phyloP scores from a whole-genome alignment of 257 asterid species.

The Solanum pinnatisectum region DNA sequence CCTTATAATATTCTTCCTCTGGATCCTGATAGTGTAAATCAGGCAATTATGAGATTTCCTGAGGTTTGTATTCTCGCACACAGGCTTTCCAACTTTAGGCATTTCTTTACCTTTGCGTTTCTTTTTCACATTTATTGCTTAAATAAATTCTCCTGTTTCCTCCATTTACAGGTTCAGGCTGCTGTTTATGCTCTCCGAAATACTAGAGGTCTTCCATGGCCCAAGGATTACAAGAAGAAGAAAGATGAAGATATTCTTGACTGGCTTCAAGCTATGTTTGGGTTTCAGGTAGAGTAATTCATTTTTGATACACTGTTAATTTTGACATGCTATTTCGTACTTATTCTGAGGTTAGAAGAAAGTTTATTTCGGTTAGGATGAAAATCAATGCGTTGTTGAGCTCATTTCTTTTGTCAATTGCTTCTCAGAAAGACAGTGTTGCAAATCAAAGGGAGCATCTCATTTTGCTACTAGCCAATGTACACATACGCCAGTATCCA shows the following conservation, averaged over 20 bases:
- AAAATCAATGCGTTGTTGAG: conserved; percentile 2
- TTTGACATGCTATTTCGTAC: neutral
- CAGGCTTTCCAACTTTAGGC: neutral
- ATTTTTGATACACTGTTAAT: neutral
- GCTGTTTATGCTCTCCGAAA: conserved; percentile 87
- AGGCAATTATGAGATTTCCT: conserved; percentile 95
- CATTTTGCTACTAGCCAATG: conserved; percentile 94
- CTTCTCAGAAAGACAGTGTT: conserved; percentile 82
- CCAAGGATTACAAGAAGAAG: conserved; percentile 94
- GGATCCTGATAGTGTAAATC: conserved; percentile 97
- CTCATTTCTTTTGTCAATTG: neutral
- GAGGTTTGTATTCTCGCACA: conserved; percentile 44
- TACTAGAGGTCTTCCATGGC: conserved; percentile 98
- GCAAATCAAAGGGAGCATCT: conserved; percentile 99
- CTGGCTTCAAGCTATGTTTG: conserved; percentile 99
- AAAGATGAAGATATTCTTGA: conserved; percentile 97
- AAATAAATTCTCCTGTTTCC: neutral
- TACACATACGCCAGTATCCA: conserved; percentile 92
- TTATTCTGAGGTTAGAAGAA: neutral
- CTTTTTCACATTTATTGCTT: neutral
- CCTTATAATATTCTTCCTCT: conserved; percentile 96
- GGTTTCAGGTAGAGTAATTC: conserved; percentile 65
- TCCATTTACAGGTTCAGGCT: conserved; percentile 72
- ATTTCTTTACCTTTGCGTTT: neutral
- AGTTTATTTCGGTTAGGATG: neutral